phyloP scores from a whole-genome alignment of 2,329 filamentous ascomycete genomes.

The Paraphaeosphaeria minitans region DNA sequence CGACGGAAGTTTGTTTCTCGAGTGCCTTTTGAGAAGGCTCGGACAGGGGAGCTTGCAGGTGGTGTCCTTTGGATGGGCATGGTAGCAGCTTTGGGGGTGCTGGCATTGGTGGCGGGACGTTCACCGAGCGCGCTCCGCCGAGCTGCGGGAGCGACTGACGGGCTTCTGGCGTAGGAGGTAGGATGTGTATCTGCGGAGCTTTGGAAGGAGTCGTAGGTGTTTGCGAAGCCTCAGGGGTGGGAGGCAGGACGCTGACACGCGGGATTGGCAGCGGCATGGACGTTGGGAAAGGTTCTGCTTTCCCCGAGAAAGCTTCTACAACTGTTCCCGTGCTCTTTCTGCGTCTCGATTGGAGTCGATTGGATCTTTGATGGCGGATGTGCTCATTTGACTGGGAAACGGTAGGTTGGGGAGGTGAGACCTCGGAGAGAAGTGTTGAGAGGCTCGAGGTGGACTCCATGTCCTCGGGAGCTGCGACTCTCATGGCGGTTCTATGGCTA shows the following conservation, averaged over 20 bases:
- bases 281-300: neutral
- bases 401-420: neutral
- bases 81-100: neutral
- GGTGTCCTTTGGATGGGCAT: neutral
- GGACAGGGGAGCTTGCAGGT: neutral
- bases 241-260: neutral
- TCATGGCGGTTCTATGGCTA: neutral
- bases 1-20: neutral
- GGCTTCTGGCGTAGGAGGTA: neutral
- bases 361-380: neutral
- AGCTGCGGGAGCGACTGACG: neutral
- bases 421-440: neutral
- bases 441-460: neutral
- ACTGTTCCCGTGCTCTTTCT: neutral
- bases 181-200: neutral
- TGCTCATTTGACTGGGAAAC: neutral
- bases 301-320: neutral
- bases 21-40: neutral
- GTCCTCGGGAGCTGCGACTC: neutral
- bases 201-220: neutral
- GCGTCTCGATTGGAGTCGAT: neutral
- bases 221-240: neutral
- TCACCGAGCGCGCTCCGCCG: neutral
- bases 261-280: neutral
- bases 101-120: neutral